These are phyloP conservation scores for Cadophora sp. DNA, from an alignment of 2,329 filamentous ascomycete species.

Conservation along the genomic window DNA sequence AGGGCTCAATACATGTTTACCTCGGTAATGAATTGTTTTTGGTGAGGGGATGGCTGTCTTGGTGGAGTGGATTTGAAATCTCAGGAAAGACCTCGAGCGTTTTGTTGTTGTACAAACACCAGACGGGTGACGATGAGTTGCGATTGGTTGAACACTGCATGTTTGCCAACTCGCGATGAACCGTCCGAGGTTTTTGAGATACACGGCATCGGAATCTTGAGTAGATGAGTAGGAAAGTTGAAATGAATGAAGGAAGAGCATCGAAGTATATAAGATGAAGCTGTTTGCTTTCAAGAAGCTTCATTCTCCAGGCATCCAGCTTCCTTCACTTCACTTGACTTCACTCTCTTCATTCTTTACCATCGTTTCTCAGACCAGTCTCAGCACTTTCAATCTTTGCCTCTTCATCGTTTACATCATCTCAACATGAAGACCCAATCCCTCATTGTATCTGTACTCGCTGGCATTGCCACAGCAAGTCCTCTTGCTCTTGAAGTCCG, in stretches of 20 bases:
- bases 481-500: slow-evolving; percentile 12
- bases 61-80: background rate
- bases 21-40: background rate
- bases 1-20: background rate
- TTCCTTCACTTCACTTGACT: background rate
- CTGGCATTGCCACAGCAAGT: background rate
- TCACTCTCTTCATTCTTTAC: background rate
- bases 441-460: slow-evolving; percentile 2
- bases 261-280: background rate
- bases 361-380: background rate
- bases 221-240: background rate
- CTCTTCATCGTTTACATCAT: background rate
- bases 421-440: slow-evolving; percentile 7
- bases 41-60: background rate
- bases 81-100: background rate
- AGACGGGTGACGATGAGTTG: background rate
- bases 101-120: background rate
- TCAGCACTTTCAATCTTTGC: background rate
- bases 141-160: slow-evolving; percentile 4
- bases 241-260: background rate
- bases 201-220: background rate
- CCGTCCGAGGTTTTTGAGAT: slow-evolving; percentile 6
- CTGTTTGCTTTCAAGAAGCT: background rate
- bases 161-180: background rate
- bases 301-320: slow-evolving; percentile 8